phyloP scores from a whole-genome alignment of 1,284 basidiomycete genomes.

The Ustilago bromivora region DNA sequence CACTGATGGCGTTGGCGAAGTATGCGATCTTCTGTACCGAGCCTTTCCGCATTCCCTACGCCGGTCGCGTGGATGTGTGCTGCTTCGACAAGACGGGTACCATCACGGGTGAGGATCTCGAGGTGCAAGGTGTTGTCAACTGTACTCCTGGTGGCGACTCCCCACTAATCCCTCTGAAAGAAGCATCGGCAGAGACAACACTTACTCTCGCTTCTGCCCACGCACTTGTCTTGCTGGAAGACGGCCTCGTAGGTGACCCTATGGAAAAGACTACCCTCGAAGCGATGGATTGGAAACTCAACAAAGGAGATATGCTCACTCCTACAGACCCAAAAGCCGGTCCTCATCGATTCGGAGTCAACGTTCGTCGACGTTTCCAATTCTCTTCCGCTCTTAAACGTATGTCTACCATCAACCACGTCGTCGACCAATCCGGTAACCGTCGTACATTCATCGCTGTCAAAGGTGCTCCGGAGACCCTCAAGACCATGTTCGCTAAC shows the following conservation, averaged over 20 bases:
- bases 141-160: constrained; percentile 48
- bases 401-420: constrained; percentile 66
- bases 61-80: constrained; percentile 69
- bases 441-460: constrained; percentile 60
- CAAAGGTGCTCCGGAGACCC: constrained; percentile 68
- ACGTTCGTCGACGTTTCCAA: constrained; percentile 67
- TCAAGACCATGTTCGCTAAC: constrained; percentile 63
- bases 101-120: constrained; percentile 68
- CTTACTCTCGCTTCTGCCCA: constrained; percentile 93
- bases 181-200: constrained; percentile 82
- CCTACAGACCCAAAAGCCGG: constrained; percentile 51
- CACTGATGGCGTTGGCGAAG: constrained; percentile 85
- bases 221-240: constrained; percentile 89
- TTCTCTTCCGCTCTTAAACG: constrained; percentile 69
- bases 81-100: constrained; percentile 70
- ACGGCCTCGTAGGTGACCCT: constrained; percentile 93
- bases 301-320: constrained; percentile 74
- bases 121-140: constrained; percentile 66
- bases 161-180: constrained; percentile 80
- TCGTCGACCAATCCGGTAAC: constrained; percentile 46
- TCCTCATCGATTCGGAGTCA: constrained; percentile 49
- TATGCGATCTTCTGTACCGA: constrained; percentile 72
- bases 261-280: constrained; percentile 99
- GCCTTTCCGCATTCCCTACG: constrained; percentile 69
- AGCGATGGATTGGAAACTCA: constrained; percentile 88